Base-by-base conservation (phyloP, 805 yeast genomes). In the Nakazawaea sp. region DNA sequence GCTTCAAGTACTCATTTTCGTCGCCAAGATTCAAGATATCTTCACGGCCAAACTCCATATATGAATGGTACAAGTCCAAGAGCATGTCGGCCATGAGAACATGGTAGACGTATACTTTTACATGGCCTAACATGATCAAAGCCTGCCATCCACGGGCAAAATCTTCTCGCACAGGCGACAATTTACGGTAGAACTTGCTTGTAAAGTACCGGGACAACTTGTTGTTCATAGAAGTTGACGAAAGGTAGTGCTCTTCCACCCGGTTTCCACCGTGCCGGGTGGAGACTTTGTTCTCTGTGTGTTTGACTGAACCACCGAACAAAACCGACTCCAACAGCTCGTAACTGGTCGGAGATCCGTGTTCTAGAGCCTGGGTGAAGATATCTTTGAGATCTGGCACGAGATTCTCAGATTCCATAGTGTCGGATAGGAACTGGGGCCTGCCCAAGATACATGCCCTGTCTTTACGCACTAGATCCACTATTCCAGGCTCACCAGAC, bases 1-100 rank as follows among this genome's bases (percentile, higher is more conserved):
- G 18, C 8, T 15, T 36, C 15, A 36, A 25, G 13, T 31, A 36
- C 6, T 36, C 35, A 6, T 26, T n/a, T 18, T 18, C 19, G 18
- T 30, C 15, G 3, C 24, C 34, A 20, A 31, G 31, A 21, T 36
- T 23, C 21, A 36, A 31, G 3, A 25, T 16, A 4, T 11, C n/a
- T 15, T 31, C 35, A 8, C 20, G 19, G 10, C 17, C 23, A n/a
- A 12, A 20, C 19, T 27, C 31, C 13, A 36, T 8, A 15, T 18
- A 16, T 21, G 11, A 9, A 27, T 36, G 18, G 35, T 36, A 36
- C 11, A 30, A 11, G 24, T 31, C 35, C n/a, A 27, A 11, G 5
- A 27, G 16, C 9, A 36, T 17, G n/a, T 26, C 20, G 17, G 35
- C 35, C 40, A 36, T 36, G 4, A 36, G 4, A 8, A 36, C 26